phyloP scores from a whole-genome alignment of 139 green algal genomes.

The Choricystis sp. region DNA sequence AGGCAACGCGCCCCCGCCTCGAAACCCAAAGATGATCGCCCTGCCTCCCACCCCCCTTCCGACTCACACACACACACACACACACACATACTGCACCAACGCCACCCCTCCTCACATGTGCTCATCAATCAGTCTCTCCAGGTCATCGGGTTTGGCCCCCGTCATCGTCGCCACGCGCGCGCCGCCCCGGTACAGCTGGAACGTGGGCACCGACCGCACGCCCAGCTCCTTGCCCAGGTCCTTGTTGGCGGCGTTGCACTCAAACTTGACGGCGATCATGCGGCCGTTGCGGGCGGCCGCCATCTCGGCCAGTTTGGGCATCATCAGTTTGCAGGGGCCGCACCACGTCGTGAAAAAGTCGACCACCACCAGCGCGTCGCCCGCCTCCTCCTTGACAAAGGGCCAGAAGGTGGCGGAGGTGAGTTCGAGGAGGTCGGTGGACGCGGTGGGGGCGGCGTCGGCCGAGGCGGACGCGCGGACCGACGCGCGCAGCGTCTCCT shows the following conservation, averaged over 20 bases:
- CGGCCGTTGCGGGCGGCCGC: constrained; percentile 13
- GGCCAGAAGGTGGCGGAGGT: constrained; percentile 12
- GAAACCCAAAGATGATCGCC: background rate
- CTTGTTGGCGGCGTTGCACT: constrained; percentile 66
- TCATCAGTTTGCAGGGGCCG: constrained; percentile 63
- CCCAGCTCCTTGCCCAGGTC: constrained; percentile 30
- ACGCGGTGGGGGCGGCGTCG: background rate
- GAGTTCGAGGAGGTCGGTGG: constrained; percentile 10
- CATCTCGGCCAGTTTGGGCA: constrained; percentile 46
- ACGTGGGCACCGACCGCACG: constrained; percentile 38
- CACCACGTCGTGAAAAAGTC: constrained; percentile 62
- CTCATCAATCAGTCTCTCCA: constrained; percentile 45
- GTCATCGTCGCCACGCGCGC: constrained; percentile 42
- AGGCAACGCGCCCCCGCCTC: background rate
- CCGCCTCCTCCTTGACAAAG: constrained; percentile 11
- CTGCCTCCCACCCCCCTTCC: background rate
- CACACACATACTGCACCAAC: too few relatives aligned
- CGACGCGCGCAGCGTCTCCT: background rate
- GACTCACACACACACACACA: too few relatives aligned
- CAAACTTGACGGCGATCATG: constrained; percentile 49
- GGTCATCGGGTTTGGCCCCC: constrained; percentile 51
- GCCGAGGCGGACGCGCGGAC: background rate
- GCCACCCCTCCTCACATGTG: constrained; percentile 16
- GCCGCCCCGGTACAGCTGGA: constrained; percentile 31
- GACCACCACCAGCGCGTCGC: constrained; percentile 36